Conservation (phyloP, 1,284 basidiomycete species). For the Cryptococcus sp. region DNA sequence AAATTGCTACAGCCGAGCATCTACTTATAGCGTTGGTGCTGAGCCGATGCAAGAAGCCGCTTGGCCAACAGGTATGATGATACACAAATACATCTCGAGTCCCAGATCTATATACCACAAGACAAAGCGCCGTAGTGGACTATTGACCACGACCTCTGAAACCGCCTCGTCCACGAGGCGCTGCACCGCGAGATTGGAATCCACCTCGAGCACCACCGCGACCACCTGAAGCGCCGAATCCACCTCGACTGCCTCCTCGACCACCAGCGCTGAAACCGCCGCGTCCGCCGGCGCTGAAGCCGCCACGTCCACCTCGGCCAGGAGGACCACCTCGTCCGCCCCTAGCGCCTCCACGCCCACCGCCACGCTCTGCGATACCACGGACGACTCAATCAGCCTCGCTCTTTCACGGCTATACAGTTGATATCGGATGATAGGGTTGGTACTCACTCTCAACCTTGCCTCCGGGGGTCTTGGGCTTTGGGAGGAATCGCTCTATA, state of each 20-base stretch:
- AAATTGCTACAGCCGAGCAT: too few relatives aligned
- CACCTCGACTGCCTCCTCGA: slow-evolving; percentile 39
- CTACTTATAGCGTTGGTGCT: too few relatives aligned
- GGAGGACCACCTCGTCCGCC: slow-evolving; percentile 40
- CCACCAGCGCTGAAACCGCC: slow-evolving; percentile 24
- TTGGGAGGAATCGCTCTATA: slow-evolving; percentile 95
- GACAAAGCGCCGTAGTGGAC: slow-evolving; percentile 1
- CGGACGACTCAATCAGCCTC: background rate
- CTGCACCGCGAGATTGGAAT: slow-evolving; percentile 26
- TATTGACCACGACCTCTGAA: slow-evolving; percentile 23
- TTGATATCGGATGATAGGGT: background rate
- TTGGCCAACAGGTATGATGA: background rate
- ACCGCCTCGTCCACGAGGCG: slow-evolving; percentile 33
- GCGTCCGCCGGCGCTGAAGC: slow-evolving; percentile 50
- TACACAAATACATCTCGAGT: slow-evolving; percentile 5
- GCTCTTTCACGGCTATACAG: background rate
- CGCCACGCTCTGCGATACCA: slow-evolving; percentile 38
- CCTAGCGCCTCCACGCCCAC: slow-evolving; percentile 46
- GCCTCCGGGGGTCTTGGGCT: slow-evolving; percentile 77
- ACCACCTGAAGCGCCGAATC: slow-evolving; percentile 51
- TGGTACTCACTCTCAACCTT: slow-evolving; percentile 58
- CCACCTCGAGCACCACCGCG: slow-evolving; percentile 55
- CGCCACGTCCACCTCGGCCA: slow-evolving; percentile 56
- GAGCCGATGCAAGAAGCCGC: too few relatives aligned
- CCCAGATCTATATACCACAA: background rate